Conservation (phyloP, 495 filamentous ascomycete genomes). For the Baudoinia panamericana region DNA sequence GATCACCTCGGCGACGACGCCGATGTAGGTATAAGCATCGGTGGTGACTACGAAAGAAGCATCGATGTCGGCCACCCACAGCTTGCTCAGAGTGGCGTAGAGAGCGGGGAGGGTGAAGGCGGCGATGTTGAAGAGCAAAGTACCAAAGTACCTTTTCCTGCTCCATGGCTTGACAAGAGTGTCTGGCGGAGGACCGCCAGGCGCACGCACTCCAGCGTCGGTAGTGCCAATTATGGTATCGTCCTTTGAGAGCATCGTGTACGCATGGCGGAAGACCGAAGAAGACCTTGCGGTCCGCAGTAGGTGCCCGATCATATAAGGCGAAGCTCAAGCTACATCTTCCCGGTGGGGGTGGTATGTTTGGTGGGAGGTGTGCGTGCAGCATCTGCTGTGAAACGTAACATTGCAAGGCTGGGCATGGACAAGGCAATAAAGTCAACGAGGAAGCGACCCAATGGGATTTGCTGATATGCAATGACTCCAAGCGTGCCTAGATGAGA, state of each 20-base stretch:
- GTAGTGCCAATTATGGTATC: not conserved
- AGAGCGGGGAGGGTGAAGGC: slow-evolving; percentile 56
- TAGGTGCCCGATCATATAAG: too few species aligned
- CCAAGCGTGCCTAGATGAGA: too few species aligned
- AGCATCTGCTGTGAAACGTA: too few species aligned
- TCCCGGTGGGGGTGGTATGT: too few species aligned
- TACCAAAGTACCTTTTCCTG: slow-evolving; percentile 36
- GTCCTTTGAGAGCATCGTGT: slow-evolving; percentile 1
- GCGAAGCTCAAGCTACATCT: too few species aligned
- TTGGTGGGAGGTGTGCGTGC: too few species aligned
- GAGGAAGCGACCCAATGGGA: too few species aligned
- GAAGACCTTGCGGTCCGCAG: too few species aligned
- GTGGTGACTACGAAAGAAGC: slow-evolving; percentile 52
- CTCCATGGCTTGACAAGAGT: not conserved
- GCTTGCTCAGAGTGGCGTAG: slow-evolving; percentile 55
- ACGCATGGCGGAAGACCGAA: too few species aligned
- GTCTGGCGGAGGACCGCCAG: not conserved
- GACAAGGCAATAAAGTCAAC: too few species aligned
- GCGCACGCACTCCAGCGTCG: not conserved
- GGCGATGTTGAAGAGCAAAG: slow-evolving; percentile 48
- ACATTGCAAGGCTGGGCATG: too few species aligned
- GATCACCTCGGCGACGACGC: slow-evolving; percentile 50
- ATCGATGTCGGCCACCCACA: slow-evolving; percentile 64
- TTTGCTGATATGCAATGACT: too few species aligned
- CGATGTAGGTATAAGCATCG: slow-evolving; percentile 52